Conservation (phyloP, 768 basidiomycete species). For the Suillus variegatus region DNA sequence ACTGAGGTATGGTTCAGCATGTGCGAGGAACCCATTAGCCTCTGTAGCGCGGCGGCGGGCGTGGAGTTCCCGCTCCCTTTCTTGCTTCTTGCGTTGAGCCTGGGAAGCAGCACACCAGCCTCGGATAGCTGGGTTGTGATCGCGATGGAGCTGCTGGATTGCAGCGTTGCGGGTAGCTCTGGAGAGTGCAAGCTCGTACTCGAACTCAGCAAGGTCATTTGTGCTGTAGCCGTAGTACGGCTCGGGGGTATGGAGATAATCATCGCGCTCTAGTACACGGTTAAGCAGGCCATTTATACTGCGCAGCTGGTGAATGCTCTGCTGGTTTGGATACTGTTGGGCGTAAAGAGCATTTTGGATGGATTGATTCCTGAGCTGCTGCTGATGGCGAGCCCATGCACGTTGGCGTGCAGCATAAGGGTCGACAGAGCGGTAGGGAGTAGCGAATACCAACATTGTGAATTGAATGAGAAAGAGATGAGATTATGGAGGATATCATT, state of each 20-base stretch:
- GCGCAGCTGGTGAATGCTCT: not conserved
- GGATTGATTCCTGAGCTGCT: slow-evolving; percentile 4
- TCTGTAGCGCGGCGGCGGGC: not conserved
- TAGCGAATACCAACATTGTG: slow-evolving; percentile 11
- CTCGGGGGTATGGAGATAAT: not conserved
- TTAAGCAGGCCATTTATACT: not conserved
- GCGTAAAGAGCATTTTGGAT: slow-evolving; percentile 2
- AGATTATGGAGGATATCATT: not conserved
- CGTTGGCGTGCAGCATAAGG: slow-evolving; percentile 27
- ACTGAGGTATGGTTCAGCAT: not conserved
- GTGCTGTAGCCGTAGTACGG: not conserved
- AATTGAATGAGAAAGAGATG: not conserved
- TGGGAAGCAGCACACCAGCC: not conserved
- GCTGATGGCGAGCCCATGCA: slow-evolving; percentile 9
- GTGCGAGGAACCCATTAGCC: not conserved
- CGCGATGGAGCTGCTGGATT: not conserved
- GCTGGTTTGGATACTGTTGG: not conserved
- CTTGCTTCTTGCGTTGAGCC: not conserved
- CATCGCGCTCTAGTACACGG: not conserved
- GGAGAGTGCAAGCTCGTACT: not conserved
- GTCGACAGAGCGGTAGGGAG: not conserved
- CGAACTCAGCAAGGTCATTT: not conserved
- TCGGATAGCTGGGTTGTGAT: not conserved
- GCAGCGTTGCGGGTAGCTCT: not conserved
- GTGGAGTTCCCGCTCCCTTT: not conserved